Evolutionary conservation across 441 rosid genomes (phyloP).

Genomic region (Populus tomentosa): DNA sequence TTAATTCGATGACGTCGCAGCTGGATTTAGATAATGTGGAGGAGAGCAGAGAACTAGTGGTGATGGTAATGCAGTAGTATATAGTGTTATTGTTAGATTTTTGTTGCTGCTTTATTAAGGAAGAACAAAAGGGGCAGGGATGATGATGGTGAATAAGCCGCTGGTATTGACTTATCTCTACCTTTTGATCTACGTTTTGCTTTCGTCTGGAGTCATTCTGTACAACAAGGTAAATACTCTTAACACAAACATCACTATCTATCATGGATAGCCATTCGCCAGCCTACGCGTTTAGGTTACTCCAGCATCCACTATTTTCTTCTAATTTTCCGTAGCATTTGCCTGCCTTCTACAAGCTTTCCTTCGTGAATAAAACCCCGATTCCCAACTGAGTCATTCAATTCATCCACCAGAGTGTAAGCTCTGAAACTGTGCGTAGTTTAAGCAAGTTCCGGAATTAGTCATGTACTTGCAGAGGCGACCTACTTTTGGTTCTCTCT

Average conservation of each 20-base stretch:
- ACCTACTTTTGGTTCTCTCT: not conserved
- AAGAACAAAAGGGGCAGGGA: slow-evolving; percentile 17
- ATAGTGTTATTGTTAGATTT: not conserved
- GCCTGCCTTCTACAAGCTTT: not conserved
- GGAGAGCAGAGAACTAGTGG: not conserved
- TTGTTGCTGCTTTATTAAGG: not conserved
- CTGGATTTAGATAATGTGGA: not conserved
- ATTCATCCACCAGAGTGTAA: not conserved
- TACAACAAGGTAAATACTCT: slow-evolving; percentile 63
- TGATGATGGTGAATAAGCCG: slow-evolving; percentile 59
- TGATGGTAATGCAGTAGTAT: not conserved
- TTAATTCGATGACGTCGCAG: not conserved
- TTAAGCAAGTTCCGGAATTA: not conserved
- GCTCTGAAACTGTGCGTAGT: not conserved
- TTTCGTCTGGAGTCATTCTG: slow-evolving; percentile 89
- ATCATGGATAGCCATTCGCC: not conserved
- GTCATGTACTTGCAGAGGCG: not conserved
- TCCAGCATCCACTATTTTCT: not conserved
- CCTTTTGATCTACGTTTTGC: slow-evolving; percentile 80
- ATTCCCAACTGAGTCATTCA: not conserved
- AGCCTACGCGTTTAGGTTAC: not conserved
- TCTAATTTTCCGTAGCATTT: not conserved
- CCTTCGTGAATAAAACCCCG: not conserved
- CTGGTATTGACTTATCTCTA: slow-evolving; percentile 82
- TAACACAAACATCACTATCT: no score